These are phyloP conservation scores for Fusarium phyllophilum DNA, from an alignment of 2,329 filamentous ascomycete genomes.

Conservation along the genomic window DNA sequence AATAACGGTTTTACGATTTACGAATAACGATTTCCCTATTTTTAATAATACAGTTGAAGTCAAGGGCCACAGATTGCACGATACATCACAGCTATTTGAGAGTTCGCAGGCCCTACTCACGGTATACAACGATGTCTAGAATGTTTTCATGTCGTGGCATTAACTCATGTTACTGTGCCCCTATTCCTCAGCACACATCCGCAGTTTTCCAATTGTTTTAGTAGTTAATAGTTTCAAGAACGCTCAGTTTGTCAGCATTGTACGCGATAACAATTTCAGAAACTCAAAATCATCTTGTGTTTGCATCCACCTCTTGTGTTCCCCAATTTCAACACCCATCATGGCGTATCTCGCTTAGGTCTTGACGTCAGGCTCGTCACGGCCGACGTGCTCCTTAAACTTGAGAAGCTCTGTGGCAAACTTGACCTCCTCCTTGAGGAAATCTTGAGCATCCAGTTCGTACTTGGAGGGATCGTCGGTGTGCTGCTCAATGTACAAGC, in stretches of 20 bases:
- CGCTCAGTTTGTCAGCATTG: constrained; percentile 42
- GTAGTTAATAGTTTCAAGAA: constrained; percentile 39
- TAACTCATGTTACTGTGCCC: constrained; percentile 17
- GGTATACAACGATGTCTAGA: constrained; percentile 19
- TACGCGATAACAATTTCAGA: constrained; percentile 40
- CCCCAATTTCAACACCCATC: not conserved
- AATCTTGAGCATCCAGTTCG: constrained; percentile 87
- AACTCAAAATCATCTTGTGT: constrained; percentile 34
- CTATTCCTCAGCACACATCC: constrained; percentile 5
- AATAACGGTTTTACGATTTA: constrained; percentile 38
- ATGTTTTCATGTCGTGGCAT: constrained; percentile 29
- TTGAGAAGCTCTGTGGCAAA: constrained; percentile 87
- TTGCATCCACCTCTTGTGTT: constrained; percentile 33
- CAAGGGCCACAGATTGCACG: constrained; percentile 40
- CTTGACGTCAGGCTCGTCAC: constrained; percentile 95
- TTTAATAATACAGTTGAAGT: constrained; percentile 18
- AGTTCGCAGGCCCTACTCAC: constrained; percentile 17
- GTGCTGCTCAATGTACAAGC: constrained; percentile 97
- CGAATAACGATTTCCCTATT: constrained; percentile 40
- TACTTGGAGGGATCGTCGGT: constrained; percentile 83
- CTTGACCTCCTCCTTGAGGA: constrained; percentile 88
- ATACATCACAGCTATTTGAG: constrained; percentile 26
- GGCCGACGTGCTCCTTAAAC: constrained; percentile 92
- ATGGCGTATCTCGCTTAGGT: constrained; percentile 65
- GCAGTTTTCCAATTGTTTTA: constrained; percentile 13